Evolutionary conservation across 2,329 filamentous ascomycete genomes (phyloP), one percentile per base, ranked within the genome.

Genomic region (Fusarium austroafricanum): DNA sequence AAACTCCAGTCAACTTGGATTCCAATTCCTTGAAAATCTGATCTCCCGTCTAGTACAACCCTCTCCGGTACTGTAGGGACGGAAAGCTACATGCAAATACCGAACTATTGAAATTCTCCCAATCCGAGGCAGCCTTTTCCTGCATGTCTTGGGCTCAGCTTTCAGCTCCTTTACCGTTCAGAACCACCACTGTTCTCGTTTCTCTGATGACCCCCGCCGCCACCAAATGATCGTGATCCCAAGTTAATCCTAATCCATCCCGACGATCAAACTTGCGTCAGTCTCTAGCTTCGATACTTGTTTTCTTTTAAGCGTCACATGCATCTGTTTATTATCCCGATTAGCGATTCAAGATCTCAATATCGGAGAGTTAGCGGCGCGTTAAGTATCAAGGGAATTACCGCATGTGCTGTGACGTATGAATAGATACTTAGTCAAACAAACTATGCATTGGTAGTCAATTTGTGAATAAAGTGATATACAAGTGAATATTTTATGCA

Each of bases 401-500:
- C 55, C 26, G 26, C 26, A 40, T 56, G 49, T 49, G 46, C n/a
- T 54, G 39, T 43, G 35, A 29, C 35, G 21, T 15, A 35, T 51
- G 39, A 12, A 55, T 31, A 37, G 12, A 63, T 18, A 33, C 11
- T 23, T 18, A 33, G 11, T 23, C 10, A 39, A 23, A 35, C 31
- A 15, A 45, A 21, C 20, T 31, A 26, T 26, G 26, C 5, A 26
- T 26, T 6, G 9, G 26, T 26, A 46, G 38, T 39, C 46, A 23
- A 46, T 35, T 43, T 45, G 4, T 43, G 31, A 52, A 47, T 23
- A 21, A 44, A 52, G 54, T 57, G 20, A 59, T 65, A 26, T 61
- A 66, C 55, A 68, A 12, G 11, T 51, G 35, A 51, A 62, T 38
- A 40, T 56, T 51, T 57, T 56, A 61, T 51, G 65, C 55, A 61